Evolutionary conservation across 352 stramenopile species (phyloP).

Genomic region (Pythium rhizo-oryzae): DNA sequence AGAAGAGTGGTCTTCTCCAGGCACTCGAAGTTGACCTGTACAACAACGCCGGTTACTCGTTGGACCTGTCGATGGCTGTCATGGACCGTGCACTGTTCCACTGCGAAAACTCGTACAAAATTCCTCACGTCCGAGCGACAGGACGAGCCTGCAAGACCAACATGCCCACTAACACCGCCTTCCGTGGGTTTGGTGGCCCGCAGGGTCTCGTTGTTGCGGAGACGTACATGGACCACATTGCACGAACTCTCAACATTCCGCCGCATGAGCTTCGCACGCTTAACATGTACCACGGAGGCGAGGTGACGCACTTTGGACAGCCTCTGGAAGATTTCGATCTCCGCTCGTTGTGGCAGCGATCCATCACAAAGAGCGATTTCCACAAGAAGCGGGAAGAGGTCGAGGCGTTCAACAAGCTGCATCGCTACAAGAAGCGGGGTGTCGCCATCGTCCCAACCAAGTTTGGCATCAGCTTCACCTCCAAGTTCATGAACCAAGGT

Average conservation of each 20-base stretch:
- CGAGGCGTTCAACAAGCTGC: conserved; percentile 89
- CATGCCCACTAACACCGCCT: conserved; percentile 95
- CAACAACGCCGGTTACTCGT: conserved; percentile 94
- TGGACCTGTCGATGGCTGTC: conserved; percentile 94
- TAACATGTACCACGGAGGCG: conserved; percentile 93
- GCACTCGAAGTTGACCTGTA: conserved; percentile 93
- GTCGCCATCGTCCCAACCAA: conserved; percentile 85
- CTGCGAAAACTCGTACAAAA: conserved; percentile 95
- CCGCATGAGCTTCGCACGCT: conserved; percentile 69
- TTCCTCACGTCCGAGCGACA: conserved; percentile 87
- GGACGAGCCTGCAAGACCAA: conserved; percentile 95
- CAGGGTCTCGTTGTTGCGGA: conserved; percentile 93
- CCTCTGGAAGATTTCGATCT: conserved; percentile 93
- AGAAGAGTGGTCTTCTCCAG: conserved; percentile 81
- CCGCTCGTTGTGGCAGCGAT: conserved; percentile 81
- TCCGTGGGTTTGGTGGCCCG: conserved; percentile 95
- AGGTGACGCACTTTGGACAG: conserved; percentile 95
- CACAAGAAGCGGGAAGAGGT: conserved; percentile 65
- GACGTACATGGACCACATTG: conserved; percentile 97
- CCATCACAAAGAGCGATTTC: conserved; percentile 72
- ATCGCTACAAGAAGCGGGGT: conserved; percentile 93
- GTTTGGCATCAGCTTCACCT: conserved; percentile 97
- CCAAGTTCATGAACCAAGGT: conserved; percentile 98
- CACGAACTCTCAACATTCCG: conserved; percentile 70
- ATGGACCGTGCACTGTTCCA: conserved; percentile 97